These are phyloP conservation scores for Pyrenochaeta sp. DNA, from an alignment of 2,329 filamentous ascomycete genomes.

Conservation along the genomic window DNA sequence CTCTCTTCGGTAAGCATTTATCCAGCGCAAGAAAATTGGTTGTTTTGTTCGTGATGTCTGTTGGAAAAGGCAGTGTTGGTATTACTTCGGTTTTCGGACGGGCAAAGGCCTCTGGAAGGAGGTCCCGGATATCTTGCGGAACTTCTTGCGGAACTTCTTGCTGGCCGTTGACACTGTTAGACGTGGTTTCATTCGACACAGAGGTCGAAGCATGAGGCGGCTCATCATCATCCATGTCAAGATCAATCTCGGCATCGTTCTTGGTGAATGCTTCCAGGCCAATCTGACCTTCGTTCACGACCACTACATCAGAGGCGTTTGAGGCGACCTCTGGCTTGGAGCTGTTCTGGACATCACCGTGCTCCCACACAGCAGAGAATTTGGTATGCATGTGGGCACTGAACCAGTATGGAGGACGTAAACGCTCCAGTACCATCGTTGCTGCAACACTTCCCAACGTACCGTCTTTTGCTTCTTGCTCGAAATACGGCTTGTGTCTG, in stretches of 20 bases:
- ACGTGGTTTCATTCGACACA: slow-evolving; percentile 14
- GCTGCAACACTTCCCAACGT: slow-evolving; percentile 83
- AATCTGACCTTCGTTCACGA: slow-evolving; percentile 66
- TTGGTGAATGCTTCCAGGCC: slow-evolving; percentile 57
- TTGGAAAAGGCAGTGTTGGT: slow-evolving; percentile 65
- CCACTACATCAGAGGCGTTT: slow-evolving; percentile 10
- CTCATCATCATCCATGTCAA: slow-evolving; percentile 52
- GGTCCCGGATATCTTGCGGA: slow-evolving; percentile 71
- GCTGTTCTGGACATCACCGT: slow-evolving; percentile 62
- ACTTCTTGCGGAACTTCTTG: slow-evolving; percentile 68
- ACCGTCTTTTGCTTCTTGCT: slow-evolving; percentile 76
- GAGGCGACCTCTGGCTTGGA: slow-evolving; percentile 21
- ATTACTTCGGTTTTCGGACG: slow-evolving; percentile 26
- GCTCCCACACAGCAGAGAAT: slow-evolving; percentile 71
- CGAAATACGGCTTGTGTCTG: slow-evolving; percentile 76
- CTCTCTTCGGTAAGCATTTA: slow-evolving; percentile 82
- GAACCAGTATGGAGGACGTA: slow-evolving; percentile 90
- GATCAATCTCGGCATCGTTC: slow-evolving; percentile 49
- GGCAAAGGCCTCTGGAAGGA: slow-evolving; percentile 79
- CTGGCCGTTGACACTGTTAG: slow-evolving; percentile 2
- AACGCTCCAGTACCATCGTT: slow-evolving; percentile 77
- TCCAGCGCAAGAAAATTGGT: slow-evolving; percentile 90
- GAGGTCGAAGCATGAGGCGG: slow-evolving; percentile 1
- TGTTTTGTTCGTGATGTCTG: slow-evolving; percentile 76
- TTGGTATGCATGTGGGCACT: slow-evolving; percentile 89